Base-by-base conservation (phyloP, 768 basidiomycete genomes). In the Macrolepiota dolichaula region DNA sequence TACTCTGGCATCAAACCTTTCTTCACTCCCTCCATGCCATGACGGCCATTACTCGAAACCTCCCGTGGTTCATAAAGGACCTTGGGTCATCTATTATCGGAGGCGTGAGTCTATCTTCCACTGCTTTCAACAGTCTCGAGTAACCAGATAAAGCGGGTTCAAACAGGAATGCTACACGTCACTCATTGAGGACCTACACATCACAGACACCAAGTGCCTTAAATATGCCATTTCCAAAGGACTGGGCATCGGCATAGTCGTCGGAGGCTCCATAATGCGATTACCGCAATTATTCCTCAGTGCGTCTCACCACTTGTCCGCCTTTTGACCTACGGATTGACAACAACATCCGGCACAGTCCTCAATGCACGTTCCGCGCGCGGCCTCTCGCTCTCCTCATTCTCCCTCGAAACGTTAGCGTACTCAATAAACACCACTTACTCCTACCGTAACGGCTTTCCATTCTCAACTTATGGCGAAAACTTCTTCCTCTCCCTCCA, bases 381-480 rank as follows among this genome's bases (percentile, higher is more conserved):
- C 6, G 96, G 96, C 9, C 81, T 98, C 22, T 94, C 92, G 0
- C 76, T 98, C 2, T 79, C 89, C 2, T 90, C 94, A 4, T 97
- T 94, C 73, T 74, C 91, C 47, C 86, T 98, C n/a, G 96, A 98
- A 71, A 96, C 96, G 0, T 77, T 92, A 22, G 83, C 92, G 0
- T 96, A 96, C 67, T 89, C 89, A 35, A 95, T 98, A 68, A 94
- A 87, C 0, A 82, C 94, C 25, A 86, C 86, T 10, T 98, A 98
- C 73, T 89, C 95, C 1, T 85, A 84, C 68, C 81, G 93, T n/a
- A 88, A 92, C 69, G 73, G 77, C 17, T 97, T 95, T 73, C 94
- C 96, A 1, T 97, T 97, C 79, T 94, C 93, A n/a, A 97, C 96
- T 1, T 98, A 98, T 63, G 96, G 96, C 69, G 96, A 98, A 74